These are phyloP conservation scores for Climacium dendroides DNA, from an alignment of 225 moss, liverwort and hornwort genomes.

Conservation along the genomic window DNA sequence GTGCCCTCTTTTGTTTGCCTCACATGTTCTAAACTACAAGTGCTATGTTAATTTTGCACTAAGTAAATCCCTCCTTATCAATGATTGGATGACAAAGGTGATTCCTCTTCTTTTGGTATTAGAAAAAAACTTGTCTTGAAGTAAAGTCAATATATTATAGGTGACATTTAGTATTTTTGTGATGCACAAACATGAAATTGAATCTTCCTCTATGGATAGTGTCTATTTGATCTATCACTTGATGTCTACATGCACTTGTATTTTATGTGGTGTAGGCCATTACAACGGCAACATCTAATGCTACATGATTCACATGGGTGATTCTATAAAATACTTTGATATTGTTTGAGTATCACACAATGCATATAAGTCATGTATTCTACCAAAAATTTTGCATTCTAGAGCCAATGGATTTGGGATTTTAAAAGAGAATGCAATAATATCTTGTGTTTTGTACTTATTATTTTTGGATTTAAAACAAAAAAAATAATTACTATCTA, in stretches of 20 bases:
- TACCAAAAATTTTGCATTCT: not conserved
- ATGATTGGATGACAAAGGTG: no score
- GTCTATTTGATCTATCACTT: not conserved
- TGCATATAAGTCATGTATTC: not conserved
- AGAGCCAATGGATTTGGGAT: not conserved
- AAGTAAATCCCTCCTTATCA: no score
- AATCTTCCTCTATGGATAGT: not conserved
- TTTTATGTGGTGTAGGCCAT: accelerated
- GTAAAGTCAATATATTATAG: no score
- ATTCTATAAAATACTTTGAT: not conserved
- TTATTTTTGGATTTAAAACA: not conserved
- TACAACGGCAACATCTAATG: not conserved
- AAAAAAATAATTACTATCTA: not conserved
- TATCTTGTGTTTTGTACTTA: not conserved
- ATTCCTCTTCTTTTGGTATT: no score
- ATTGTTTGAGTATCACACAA: not conserved
- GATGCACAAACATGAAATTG: no score
- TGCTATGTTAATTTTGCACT: no score
- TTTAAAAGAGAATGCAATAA: not conserved
- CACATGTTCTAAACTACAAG: no score
- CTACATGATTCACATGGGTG: not conserved
- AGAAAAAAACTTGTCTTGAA: no score
- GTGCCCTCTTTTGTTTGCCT: no score
- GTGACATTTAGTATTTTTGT: no score
- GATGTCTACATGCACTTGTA: not conserved